Conservation (phyloP, 116 monocot species). For the Cymodocea nodosa region DNA sequence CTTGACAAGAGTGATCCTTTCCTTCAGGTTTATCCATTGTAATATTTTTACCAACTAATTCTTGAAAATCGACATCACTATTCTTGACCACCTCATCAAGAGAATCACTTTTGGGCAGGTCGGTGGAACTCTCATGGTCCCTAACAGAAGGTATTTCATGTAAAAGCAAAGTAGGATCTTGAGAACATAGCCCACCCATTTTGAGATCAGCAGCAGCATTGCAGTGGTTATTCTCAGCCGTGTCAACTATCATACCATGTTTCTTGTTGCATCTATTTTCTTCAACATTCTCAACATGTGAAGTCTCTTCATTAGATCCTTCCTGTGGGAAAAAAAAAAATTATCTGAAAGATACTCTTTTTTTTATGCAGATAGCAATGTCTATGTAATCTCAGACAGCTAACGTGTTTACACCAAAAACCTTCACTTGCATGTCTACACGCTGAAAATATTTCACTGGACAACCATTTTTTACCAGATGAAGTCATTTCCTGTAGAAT, state of each 20-base stretch:
- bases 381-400: too few species aligned
- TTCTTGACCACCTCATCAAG: slow-evolving; percentile 16
- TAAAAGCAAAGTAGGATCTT: slow-evolving; percentile 70
- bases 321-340: slow-evolving; percentile 17
- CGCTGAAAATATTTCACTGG: too few species aligned
- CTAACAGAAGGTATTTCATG: slow-evolving; percentile 37
- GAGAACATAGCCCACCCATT: slow-evolving; percentile 33
- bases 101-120: slow-evolving; percentile 5
- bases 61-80: slow-evolving; percentile 18
- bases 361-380: too few species aligned
- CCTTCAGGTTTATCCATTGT: slow-evolving; percentile 17
- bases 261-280: slow-evolving; percentile 17
- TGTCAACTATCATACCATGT: slow-evolving; percentile 12
- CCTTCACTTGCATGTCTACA: too few species aligned
- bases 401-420: too few species aligned
- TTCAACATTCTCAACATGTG: slow-evolving; percentile 14
- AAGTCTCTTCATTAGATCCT: slow-evolving; percentile 24
- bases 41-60: slow-evolving; percentile 13
- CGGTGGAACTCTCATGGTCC: slow-evolving; percentile 1
- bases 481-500: too few species aligned
- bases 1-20: slow-evolving; percentile 20
- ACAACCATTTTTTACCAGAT: too few species aligned
- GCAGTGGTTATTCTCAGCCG: slow-evolving; percentile 9
- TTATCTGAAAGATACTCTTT: too few species aligned
- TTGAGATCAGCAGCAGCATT: slow-evolving; percentile 21